Evolutionary conservation across 1,139 yeast genomes (phyloP).

Genomic region (Suhomyces panamericanus): DNA sequence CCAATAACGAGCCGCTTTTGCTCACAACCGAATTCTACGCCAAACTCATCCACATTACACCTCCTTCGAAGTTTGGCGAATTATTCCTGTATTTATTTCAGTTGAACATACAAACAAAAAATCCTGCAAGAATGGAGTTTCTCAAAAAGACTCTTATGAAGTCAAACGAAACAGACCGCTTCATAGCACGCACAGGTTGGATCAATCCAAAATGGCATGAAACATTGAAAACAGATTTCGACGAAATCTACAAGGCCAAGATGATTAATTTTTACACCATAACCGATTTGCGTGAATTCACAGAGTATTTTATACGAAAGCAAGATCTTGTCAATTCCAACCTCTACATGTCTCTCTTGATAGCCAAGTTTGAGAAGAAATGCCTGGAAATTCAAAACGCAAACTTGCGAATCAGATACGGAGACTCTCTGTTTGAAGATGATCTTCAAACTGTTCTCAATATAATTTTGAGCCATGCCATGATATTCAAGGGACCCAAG

Average conservation of each 20-base stretch:
- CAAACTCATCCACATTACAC: slow-evolving; percentile 22
- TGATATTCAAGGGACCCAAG: slow-evolving; percentile 40
- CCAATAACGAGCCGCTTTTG: slow-evolving; percentile 28
- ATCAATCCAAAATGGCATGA: slow-evolving; percentile 41
- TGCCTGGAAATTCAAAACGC: slow-evolving; percentile 15
- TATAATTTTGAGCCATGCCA: slow-evolving; percentile 33
- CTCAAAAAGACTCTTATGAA: slow-evolving; percentile 27
- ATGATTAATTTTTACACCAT: slow-evolving; percentile 36
- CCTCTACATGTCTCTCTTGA: slow-evolving; percentile 36
- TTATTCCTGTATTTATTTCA: slow-evolving; percentile 37
- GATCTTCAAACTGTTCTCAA: slow-evolving; percentile 33
- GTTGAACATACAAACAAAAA: slow-evolving; percentile 33
- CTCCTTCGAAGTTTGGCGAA: slow-evolving; percentile 23
- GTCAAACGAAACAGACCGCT: slow-evolving; percentile 36
- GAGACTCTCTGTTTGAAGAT: slow-evolving; percentile 20
- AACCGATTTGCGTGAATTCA: slow-evolving; percentile 27
- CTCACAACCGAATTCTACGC: slow-evolving; percentile 22
- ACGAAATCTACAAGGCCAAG: slow-evolving; percentile 23
- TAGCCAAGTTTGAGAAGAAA: slow-evolving; percentile 37
- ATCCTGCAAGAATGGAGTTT: slow-evolving; percentile 16
- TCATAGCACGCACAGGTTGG: slow-evolving; percentile 40
- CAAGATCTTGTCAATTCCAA: slow-evolving; percentile 36
- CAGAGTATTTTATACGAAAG: slow-evolving; percentile 25
- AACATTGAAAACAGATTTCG: slow-evolving; percentile 22
- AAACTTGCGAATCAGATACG: slow-evolving; percentile 10